Conservation (phyloP, 345 rosid genomes). For the Luvunga scandens region DNA sequence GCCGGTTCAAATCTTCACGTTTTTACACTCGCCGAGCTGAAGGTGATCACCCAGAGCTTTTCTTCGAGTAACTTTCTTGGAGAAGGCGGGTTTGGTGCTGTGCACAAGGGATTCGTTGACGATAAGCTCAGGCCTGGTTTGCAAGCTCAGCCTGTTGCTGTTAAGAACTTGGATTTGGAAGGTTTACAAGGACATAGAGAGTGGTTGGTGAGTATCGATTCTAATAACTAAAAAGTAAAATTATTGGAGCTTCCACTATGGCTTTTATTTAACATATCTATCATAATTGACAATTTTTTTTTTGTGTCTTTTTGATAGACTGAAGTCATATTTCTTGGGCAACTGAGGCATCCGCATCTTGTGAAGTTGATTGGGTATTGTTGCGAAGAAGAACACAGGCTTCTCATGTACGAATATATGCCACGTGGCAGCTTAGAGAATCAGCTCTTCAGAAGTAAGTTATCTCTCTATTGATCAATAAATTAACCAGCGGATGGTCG, state of each 20-base stretch:
- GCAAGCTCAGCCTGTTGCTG: conserved; percentile 87
- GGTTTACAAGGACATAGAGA: conserved; percentile 89
- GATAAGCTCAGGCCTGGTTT: conserved; percentile 82
- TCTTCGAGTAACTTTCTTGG: conserved; percentile 70
- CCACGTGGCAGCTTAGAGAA: conserved; percentile 93
- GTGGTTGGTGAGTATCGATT: conserved; percentile 71
- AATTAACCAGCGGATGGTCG: too few relatives aligned
- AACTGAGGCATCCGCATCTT: conserved; percentile 70
- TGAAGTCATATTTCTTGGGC: conserved; percentile 83
- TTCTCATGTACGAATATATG: conserved; percentile 85
- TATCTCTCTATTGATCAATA: neutral
- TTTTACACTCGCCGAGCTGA: conserved; percentile 68
- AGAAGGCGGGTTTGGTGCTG: conserved; percentile 92
- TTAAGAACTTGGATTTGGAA: conserved; percentile 72
- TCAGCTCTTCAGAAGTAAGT: conserved; percentile 80
- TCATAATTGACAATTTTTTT: too few relatives aligned
- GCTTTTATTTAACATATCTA: neutral
- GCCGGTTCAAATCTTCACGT: conserved; percentile 79
- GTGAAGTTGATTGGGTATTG: conserved; percentile 90
- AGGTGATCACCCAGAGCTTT: conserved; percentile 71
- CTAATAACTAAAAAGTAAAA: neutral
- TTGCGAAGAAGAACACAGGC: conserved; percentile 84
- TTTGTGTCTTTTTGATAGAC: conserved; percentile 36
- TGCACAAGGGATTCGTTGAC: conserved; percentile 84
- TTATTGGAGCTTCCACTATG: conserved; percentile 1